Evolutionary conservation across 116 monocot species (phyloP), one percentile per base, ranked within the genome.

Genomic region (Trichopus zeylanicus): DNA sequence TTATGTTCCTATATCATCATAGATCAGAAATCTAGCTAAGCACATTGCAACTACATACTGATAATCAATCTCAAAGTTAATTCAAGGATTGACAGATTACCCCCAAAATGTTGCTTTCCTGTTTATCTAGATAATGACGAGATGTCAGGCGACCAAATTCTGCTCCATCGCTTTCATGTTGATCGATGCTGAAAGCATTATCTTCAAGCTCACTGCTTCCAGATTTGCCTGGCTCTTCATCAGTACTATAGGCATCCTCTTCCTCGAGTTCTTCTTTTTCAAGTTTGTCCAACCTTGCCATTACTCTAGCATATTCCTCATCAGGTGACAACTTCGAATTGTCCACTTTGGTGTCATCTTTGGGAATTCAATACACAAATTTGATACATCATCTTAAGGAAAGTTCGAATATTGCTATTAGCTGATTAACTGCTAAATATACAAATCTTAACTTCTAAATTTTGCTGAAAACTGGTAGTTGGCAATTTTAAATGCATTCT

Each of bases 241-340:
- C 31, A 3, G 66, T 67, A 15, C 29, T 27, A 15, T 12, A 29
- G 20, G 20, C 57, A 34, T 64, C 64, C 60, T 61, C 56, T 22
- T 60, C 64, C 21, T 67, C 68, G 55, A 61, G 57, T 71, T 87
- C 92, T 75, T 78, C 76, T 62, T 76, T 83, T 59, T 90, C 95
- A 57, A 86, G 87, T 72, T 87, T 81, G 70, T 90, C 81, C 35
- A 95, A 32, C 65, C 65, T 67, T 56, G 83, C 80, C 76, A 81
- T 73, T 22, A 95, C 64, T 64, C 69, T 67, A 60, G 74, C 66
- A 81, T 81, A 65, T 60, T 81, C 87, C 9, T 64, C 78, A 57
- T 94, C n/a, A 22, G 74, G 60, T 26, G 56, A 52, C 25, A 66
- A 59, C 31, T 46, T 70, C 27, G 54, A 51, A 61, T 66, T 61